Conservation (phyloP, 1,284 basidiomycete species). For the Ustilago nuda region DNA sequence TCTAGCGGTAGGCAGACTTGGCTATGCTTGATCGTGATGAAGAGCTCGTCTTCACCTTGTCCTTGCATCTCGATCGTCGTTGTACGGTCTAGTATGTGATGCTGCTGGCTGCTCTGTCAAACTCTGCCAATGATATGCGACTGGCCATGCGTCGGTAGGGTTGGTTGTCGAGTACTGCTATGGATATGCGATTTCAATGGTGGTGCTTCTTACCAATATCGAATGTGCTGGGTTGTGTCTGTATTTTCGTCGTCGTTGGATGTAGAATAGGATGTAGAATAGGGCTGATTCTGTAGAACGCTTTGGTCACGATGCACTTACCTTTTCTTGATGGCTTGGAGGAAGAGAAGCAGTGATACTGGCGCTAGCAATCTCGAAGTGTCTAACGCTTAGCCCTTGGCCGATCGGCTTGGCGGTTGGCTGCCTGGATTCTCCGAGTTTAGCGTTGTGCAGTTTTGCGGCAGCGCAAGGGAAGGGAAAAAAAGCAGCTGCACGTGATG, state of each 20-base stretch:
- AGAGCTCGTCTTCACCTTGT: too few relatives aligned
- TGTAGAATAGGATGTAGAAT: constrained; percentile 15
- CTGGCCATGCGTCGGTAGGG: too few relatives aligned
- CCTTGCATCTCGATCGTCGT: too few relatives aligned
- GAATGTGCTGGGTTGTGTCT: background rate
- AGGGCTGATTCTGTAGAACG: background rate
- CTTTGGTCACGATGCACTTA: constrained; percentile 28
- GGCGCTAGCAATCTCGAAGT: constrained; percentile 25
- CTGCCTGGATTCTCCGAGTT: too few relatives aligned
- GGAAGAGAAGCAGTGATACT: constrained; percentile 33
- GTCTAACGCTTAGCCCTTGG: constrained; percentile 12
- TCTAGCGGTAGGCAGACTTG: too few relatives aligned
- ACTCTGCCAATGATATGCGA: background rate
- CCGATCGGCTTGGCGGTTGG: constrained; percentile 1
- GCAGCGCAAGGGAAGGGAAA: too few relatives aligned
- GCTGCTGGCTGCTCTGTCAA: background rate
- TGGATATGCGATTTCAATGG: background rate
- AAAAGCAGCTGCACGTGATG: too few relatives aligned
- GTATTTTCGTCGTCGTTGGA: constrained; percentile 4
- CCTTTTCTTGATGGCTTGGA: constrained; percentile 57
- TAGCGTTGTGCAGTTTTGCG: too few relatives aligned
- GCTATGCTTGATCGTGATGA: too few relatives aligned
- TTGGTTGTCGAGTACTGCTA: background rate
- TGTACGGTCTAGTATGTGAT: too few relatives aligned
- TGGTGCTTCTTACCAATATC: constrained; percentile 8